Evolutionary conservation across 2,329 filamentous ascomycete genomes (phyloP).

Genomic region (Aspergillus bombycis): DNA sequence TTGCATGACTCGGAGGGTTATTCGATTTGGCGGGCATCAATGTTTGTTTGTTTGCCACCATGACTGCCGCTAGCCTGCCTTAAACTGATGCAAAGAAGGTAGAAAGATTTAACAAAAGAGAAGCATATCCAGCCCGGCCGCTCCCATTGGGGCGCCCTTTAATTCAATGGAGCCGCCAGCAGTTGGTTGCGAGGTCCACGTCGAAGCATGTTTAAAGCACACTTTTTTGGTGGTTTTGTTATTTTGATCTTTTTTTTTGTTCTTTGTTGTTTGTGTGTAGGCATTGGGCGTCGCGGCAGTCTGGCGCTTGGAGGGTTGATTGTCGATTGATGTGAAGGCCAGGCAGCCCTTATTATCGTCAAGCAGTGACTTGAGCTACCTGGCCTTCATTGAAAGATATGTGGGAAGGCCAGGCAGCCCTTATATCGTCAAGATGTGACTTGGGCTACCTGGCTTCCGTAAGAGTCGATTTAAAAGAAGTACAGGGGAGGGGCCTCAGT

Average conservation of each 20-base stretch:
- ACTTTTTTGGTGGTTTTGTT: not conserved
- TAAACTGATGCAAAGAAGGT: not conserved
- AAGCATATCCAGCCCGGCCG: not conserved
- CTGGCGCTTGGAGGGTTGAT: not conserved
- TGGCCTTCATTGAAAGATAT: not conserved
- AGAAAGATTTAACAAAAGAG: not conserved
- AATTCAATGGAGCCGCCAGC: not conserved
- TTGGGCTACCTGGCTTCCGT: not conserved
- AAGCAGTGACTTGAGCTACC: not conserved
- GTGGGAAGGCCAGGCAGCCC: not conserved
- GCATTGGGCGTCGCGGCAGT: not conserved
- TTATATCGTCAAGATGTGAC: not conserved
- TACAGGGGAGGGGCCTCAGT: slow-evolving; percentile 2
- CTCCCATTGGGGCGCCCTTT: not conserved
- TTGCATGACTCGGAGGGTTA: not conserved
- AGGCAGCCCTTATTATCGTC: not conserved
- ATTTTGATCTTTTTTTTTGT: not conserved
- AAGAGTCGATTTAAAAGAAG: not conserved
- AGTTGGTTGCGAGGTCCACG: not conserved
- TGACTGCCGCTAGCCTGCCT: not conserved
- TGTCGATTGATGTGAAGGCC: not conserved
- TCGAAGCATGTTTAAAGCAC: not conserved
- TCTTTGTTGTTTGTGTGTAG: not conserved
- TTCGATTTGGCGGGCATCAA: not conserved
- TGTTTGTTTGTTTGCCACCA: not conserved